These are phyloP conservation scores for Neofusicoccum laricinum DNA, from an alignment of 2,329 filamentous ascomycete genomes.

Conservation along the genomic window DNA sequence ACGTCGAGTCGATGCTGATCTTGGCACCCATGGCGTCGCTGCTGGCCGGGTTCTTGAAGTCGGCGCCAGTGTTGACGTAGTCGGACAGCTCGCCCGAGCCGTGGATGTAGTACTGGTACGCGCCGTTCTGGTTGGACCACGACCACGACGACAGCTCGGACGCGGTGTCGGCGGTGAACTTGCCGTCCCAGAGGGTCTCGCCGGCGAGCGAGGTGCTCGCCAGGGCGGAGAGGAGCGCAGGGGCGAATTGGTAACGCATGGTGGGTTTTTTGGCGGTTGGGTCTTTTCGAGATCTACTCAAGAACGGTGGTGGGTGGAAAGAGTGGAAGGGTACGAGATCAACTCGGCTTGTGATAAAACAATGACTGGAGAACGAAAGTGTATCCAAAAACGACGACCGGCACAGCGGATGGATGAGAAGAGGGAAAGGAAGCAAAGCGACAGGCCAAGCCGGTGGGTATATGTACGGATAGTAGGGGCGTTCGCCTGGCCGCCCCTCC, in stretches of 20 bases:
- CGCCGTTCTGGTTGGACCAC: conserved; percentile 65
- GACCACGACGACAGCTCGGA: conserved; percentile 56
- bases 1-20: conserved; percentile 62
- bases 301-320: background rate
- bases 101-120: conserved; percentile 77
- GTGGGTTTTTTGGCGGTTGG: background rate
- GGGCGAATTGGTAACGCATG: background rate
- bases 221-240: background rate
- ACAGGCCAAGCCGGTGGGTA: conserved; percentile 2
- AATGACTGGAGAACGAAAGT: conserved; percentile 10
- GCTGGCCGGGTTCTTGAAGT: conserved; percentile 66
- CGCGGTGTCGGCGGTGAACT: conserved; percentile 59
- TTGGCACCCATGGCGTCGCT: conserved; percentile 62
- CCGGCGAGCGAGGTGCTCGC: conserved; percentile 4
- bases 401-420: conserved; percentile 6
- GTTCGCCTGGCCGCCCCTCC: background rate
- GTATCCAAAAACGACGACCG: conserved; percentile 12
- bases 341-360: conserved; percentile 6
- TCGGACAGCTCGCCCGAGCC: conserved; percentile 54
- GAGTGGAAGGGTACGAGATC: conserved; percentile 15
- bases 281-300: conserved; percentile 6
- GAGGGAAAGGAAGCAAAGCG: background rate
- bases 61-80: conserved; percentile 61
- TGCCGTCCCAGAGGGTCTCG: conserved; percentile 58
- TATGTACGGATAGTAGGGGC: background rate